Conservation (phyloP, 331 rosid genomes). For the Phaseolus coccineus region DNA sequence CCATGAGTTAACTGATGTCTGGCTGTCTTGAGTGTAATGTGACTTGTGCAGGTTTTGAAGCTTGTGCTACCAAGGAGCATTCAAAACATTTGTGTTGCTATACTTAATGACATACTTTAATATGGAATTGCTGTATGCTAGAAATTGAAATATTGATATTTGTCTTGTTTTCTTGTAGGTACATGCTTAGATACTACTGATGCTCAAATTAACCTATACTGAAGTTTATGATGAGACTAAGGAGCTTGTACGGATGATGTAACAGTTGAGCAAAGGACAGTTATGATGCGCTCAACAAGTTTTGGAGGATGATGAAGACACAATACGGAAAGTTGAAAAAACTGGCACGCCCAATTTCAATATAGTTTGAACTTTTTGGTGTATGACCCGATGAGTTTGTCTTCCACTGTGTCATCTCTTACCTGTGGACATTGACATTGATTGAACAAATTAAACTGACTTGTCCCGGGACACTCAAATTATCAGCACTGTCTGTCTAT, state of each 20-base stretch:
- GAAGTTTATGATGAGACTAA: neutral
- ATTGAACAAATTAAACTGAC: constrained; percentile 24
- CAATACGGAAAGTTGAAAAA: constrained; percentile 23
- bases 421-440: neutral
- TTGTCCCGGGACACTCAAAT: neutral
- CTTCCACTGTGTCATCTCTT: neutral
- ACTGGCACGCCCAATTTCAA: constrained; percentile 4
- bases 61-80: constrained; percentile 50
- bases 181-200: neutral
- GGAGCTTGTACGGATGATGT: neutral
- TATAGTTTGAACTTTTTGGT: constrained; percentile 8
- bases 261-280: neutral
- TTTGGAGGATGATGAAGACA: constrained; percentile 5
- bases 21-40: constrained; percentile 48
- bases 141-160: constrained; percentile 43
- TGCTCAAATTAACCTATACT: neutral
- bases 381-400: constrained; percentile 15
- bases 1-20: constrained; percentile 34
- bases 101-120: constrained; percentile 15
- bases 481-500: neutral
- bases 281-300: constrained; percentile 15
- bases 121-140: constrained; percentile 24
- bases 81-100: constrained; percentile 43
- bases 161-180: constrained; percentile 52
- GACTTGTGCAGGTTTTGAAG: constrained; percentile 68